Conservation (phyloP, 495 filamentous ascomycete genomes). For the Xylaria curta region DNA sequence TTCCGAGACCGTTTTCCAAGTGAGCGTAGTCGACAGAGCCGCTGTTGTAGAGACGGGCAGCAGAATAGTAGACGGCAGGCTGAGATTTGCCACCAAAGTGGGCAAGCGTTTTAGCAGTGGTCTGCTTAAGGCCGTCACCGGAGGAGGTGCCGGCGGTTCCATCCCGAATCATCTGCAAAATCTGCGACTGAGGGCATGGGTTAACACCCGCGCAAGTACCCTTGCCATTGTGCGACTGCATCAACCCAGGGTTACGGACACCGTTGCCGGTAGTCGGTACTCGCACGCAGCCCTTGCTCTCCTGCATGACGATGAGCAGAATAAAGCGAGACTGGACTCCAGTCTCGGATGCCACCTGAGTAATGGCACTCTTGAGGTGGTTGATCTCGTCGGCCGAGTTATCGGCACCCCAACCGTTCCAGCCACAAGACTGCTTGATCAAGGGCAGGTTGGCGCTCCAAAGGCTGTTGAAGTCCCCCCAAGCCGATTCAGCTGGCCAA, state of each 20-base stretch:
- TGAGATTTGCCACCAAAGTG: constrained; percentile 37
- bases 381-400: constrained; percentile 45
- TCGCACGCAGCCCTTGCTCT: constrained; percentile 63
- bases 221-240: constrained; percentile 46
- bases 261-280: constrained; percentile 47
- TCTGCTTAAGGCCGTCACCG: constrained; percentile 47
- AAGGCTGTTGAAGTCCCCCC: constrained; percentile 31
- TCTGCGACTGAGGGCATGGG: constrained; percentile 36
- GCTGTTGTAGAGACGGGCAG: constrained; percentile 62
- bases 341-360: constrained; percentile 46
- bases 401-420: constrained; percentile 28
- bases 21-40: constrained; percentile 54
- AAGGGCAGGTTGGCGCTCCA: constrained; percentile 29
- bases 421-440: constrained; percentile 32
- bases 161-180: constrained; percentile 46
- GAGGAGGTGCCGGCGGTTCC: constrained; percentile 44
- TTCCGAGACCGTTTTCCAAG: constrained; percentile 59
- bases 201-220: constrained; percentile 28
- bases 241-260: constrained; percentile 49
- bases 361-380: constrained; percentile 48
- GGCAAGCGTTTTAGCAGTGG: constrained; percentile 31
- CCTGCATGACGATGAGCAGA: constrained; percentile 61
- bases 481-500: constrained; percentile 30
- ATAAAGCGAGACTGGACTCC: constrained; percentile 52
- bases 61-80: constrained; percentile 41